These are phyloP conservation scores for Letharia lupina DNA, from an alignment of 495 filamentous ascomycete species.

Conservation along the genomic window DNA sequence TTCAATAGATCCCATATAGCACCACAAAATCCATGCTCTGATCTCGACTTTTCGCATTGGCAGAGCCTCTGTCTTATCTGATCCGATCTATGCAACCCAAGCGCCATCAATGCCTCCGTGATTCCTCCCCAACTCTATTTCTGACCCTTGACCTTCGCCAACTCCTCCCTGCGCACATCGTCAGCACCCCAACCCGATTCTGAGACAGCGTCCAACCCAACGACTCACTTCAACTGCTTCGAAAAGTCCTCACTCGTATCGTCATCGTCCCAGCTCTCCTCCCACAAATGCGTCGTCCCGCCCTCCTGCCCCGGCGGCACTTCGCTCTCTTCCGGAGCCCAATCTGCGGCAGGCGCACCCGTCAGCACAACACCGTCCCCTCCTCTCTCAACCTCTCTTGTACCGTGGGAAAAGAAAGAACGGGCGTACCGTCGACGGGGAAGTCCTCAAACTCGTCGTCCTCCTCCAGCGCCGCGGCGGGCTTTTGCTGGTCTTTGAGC, in stretches of 20 bases:
- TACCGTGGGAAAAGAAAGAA: slow-evolving; percentile 1
- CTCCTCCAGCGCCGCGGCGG: slow-evolving; percentile 71
- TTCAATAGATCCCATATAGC: background rate
- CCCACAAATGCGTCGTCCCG: slow-evolving; percentile 80
- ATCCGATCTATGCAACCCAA: slow-evolving; percentile 8
- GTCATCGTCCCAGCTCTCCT: slow-evolving; percentile 99
- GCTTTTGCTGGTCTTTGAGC: slow-evolving; percentile 43
- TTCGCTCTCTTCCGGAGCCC: slow-evolving; percentile 78
- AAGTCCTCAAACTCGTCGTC: slow-evolving; percentile 99
- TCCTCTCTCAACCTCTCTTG: background rate
- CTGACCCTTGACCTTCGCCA: slow-evolving; percentile 81
- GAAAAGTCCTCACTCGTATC: slow-evolving; percentile 96
- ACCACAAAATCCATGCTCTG: background rate
- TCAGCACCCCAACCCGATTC: background rate
- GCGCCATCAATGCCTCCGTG: slow-evolving; percentile 5
- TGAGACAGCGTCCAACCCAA: background rate
- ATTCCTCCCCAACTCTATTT: slow-evolving; percentile 34
- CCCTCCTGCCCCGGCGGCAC: slow-evolving; percentile 49
- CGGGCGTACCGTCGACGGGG: slow-evolving; percentile 76
- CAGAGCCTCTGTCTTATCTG: background rate
- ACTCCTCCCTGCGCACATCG: slow-evolving; percentile 62
- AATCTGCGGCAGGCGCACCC: slow-evolving; percentile 49
- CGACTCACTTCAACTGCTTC: slow-evolving; percentile 77
- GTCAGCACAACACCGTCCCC: background rate
- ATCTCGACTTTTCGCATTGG: background rate